A percentile compares a stretch with the other conserved stretches of the same genome.
Conservation (phyloP, 306 rosid genomes). For the Gillenia trifoliata region DNA sequence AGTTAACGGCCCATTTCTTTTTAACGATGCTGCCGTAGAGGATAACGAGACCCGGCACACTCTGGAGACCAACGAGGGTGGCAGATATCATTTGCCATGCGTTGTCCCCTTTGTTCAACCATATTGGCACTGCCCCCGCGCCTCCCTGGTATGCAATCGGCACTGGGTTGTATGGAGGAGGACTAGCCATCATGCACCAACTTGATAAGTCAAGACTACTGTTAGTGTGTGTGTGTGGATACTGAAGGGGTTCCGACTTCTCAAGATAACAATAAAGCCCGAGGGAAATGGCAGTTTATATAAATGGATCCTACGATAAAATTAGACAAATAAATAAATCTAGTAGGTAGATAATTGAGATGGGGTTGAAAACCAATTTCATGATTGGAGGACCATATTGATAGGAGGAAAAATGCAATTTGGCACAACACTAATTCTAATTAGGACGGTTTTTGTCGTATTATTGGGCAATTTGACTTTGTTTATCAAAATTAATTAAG, state of each 20-base stretch:
- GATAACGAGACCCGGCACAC: slow-evolving; percentile 58
- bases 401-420: neutral
- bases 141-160: slow-evolving; percentile 38
- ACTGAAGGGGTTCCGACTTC: too few species aligned
- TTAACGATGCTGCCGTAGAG: slow-evolving; percentile 59
- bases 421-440: neutral
- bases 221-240: too few species aligned
- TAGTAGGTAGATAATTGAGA: neutral
- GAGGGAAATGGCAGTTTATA: too few species aligned
- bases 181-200: slow-evolving; percentile 17
- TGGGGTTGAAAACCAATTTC: neutral
- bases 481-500: neutral
- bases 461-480: neutral
- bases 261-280: too few species aligned
- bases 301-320: too few species aligned
- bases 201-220: too few species aligned
- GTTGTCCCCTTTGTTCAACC: slow-evolving; percentile 75
- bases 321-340: neutral
- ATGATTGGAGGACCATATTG: neutral
- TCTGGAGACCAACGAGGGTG: slow-evolving; percentile 52
- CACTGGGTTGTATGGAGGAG: slow-evolving; percentile 17
- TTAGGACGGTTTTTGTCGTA: neutral
- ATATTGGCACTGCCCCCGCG: slow-evolving; percentile 34
- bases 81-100: slow-evolving; percentile 63
- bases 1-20: slow-evolving; percentile 55